Base-by-base conservation (phyloP, 352 stramenopile genomes). In the Phytophthora niederhauseri region DNA sequence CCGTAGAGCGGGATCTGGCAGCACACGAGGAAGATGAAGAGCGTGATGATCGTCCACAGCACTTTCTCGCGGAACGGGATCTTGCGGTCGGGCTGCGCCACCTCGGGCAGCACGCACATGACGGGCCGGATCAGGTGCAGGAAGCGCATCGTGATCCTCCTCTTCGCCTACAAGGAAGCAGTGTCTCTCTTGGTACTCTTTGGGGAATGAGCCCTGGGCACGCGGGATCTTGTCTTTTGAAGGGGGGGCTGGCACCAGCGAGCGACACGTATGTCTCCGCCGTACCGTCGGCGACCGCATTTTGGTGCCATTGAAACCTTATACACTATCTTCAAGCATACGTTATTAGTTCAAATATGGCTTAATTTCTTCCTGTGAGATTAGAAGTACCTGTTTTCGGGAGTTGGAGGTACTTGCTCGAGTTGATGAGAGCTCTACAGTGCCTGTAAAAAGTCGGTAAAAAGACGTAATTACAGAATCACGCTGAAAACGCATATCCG, bases 21-120 rank as follows among this genome's bases (percentile, higher is more conserved):
- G 81, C 97, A 99, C 28, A 99, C 98, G 61, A 99, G 88, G 87
- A 99, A 99, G 72, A 99, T 99, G 89, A 99, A 99, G 28, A 99
- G 92, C 66, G 97, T 99, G 80, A 99, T 99, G 49, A 99, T 98
- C 14, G 98, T 99, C 97, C 97, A 99, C 50, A 99, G 82, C 48
- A 99, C 93, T 86, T 99, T 99, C 86, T 99, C 98, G 70, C 98
- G 95, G 90, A 99, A 99, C 48, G 97, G 97, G 80, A 99, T 99
- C 93, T 96, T 98, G 70, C 96, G 94, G 76, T 99, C 97, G 15
- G 97, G 97, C 80, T 94, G 90, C 64, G 95, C 96, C 78, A 99
- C 97, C 87, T 99, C 97, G 64, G 97, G 97, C 77, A 99, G 89
- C 76, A 99, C 91, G 88, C 93, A 98, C 96, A 99, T 99, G 52